These are phyloP conservation scores for Globisporangium abappressorium DNA, from an alignment of 352 stramenopile genomes.

Conservation along the genomic window DNA sequence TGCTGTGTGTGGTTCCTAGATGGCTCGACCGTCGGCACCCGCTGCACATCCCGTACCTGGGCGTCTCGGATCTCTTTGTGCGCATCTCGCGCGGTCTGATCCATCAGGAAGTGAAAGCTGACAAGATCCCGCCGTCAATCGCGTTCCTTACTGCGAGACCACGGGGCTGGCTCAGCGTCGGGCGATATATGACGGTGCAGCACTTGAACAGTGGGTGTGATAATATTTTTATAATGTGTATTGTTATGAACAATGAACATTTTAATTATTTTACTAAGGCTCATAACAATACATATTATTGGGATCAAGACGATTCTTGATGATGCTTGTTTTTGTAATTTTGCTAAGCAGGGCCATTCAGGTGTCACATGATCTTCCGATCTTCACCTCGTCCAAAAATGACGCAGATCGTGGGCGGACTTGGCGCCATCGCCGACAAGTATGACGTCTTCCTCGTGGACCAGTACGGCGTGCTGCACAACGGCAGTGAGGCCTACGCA, in stretches of 20 bases:
- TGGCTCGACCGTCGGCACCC: constrained; percentile 75
- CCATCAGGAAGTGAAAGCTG: constrained; percentile 27
- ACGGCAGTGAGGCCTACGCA: constrained; percentile 68
- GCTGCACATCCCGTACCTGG: constrained; percentile 73
- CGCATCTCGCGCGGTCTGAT: constrained; percentile 56
- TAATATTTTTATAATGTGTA: no score
- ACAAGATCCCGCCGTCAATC: constrained; percentile 48
- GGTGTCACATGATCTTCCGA: background rate
- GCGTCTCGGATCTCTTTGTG: constrained; percentile 67
- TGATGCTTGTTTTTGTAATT: background rate
- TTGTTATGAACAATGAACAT: no score
- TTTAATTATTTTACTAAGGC: no score
- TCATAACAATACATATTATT: no score
- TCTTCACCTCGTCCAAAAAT: constrained; percentile 1
- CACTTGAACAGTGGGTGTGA: constrained; percentile 73
- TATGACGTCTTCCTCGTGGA: constrained; percentile 92
- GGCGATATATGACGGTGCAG: constrained; percentile 75
- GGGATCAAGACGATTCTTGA: no score
- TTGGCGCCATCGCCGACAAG: constrained; percentile 37
- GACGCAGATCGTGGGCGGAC: constrained; percentile 31
- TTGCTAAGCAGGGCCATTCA: background rate
- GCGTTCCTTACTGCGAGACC: constrained; percentile 80
- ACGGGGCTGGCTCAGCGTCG: constrained; percentile 76
- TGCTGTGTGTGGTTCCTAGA: constrained; percentile 6
- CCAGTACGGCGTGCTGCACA: constrained; percentile 92